Conservation (phyloP, 768 basidiomycete genomes). For the Candolleomyces eurysporus region DNA sequence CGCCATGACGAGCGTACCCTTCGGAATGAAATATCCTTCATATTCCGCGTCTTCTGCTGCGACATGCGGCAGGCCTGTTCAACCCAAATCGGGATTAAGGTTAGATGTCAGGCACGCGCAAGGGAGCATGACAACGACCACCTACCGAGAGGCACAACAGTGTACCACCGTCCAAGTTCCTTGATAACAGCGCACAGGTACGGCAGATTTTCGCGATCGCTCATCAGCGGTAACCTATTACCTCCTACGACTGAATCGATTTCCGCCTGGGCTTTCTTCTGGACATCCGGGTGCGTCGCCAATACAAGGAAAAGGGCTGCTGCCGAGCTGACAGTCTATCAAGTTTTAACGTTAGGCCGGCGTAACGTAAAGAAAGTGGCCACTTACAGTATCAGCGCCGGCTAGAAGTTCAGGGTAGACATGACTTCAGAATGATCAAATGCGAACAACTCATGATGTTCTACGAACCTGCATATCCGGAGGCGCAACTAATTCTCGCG, state of each 20-base stretch:
- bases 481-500: background rate
- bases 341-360: background rate
- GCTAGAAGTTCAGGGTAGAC: background rate
- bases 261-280: constrained; percentile 12
- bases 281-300: constrained; percentile 13
- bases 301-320: constrained; percentile 12
- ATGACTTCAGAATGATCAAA: background rate
- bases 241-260: constrained; percentile 17
- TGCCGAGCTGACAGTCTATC: background rate
- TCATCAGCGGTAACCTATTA: constrained; percentile 13
- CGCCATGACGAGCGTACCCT: constrained; percentile 17
- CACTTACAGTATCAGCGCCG: constrained; percentile 5
- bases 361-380: background rate
- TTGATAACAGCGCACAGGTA: constrained; percentile 16
- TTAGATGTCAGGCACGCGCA: constrained; percentile 20
- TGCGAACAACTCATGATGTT: background rate
- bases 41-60: constrained; percentile 14
- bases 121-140: constrained; percentile 31
- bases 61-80: background rate
- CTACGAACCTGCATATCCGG: background rate
- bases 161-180: constrained; percentile 13
- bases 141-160: constrained; percentile 22
- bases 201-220: constrained; percentile 14
- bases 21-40: constrained; percentile 20
- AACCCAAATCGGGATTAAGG: background rate